Base-by-base conservation (phyloP, 2,329 filamentous ascomycete species). In the Cordyceps fumosorosea region DNA sequence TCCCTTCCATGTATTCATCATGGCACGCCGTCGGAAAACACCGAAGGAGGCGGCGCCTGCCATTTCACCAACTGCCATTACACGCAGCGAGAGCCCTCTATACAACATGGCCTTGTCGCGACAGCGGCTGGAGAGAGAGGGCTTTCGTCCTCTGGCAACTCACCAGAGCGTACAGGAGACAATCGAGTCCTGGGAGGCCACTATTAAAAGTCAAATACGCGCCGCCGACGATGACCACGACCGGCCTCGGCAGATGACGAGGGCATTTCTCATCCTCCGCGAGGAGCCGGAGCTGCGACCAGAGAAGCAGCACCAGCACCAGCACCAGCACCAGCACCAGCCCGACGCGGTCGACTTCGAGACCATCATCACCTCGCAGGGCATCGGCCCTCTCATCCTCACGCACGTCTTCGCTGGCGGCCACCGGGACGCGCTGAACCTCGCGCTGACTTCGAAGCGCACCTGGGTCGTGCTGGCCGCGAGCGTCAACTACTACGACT, bases 401-500 rank as follows among this genome's bases (percentile, higher is more conserved):
- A 48, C 64, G 3, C 14, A 24, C 5, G 18, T 71, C 20, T 70
- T 70, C 1, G 63, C 62, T 1, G 24, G 68, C 1, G 73, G 73
- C 0, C 65, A 69, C 56, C 65, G 63, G 12, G 47, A 67, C 2
- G 63, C 71, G 0, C 57, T 70, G 5, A 64, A 64, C 1, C 40
- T 72, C 5, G 69, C 71, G 0, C 44, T 66, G 2, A 63, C 68
- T 3, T 68, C 66, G 20, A 67, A 65, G 2, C 14, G 62, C 5
- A 56, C 65, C 5, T 75, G 71, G 67, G 44, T 54, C 3, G 59
- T 67, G 1, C 24, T 75, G 4, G 64, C 66, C 7, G 62, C 56
- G 5, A 69, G 67, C 3, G 65, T 69, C 32, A 69, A 69, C 16
- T 62, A 73, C 1, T 74, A 67, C 64, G 68, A 75, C 18, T 69